Base-by-base conservation (phyloP, 495 filamentous ascomycete species). In the Talaromyces borbonicus region DNA sequence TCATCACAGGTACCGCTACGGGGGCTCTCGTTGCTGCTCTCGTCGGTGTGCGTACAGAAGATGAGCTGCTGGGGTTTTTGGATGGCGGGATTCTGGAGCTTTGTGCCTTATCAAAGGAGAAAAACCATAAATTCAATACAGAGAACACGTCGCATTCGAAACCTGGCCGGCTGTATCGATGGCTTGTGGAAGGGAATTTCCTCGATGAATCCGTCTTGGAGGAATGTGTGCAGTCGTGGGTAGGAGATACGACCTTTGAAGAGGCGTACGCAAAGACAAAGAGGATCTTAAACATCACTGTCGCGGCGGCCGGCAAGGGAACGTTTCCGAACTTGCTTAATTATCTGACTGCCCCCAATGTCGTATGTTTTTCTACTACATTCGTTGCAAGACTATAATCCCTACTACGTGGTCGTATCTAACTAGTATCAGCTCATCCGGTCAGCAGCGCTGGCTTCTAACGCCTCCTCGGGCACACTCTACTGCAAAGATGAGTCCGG, bases 401-500 rank as follows among this genome's bases (percentile, higher is more conserved):
- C 23, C 1, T 33, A 25, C 31, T 43, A 37, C 1, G 2, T 31
- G 43, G n/a, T 15, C 8, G 25, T 19, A 48, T 30, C 41, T 52
- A 39, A 56, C 44, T 33, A 14, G 37, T 24, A 32, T 24, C 27
- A 83, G 78, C 72, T 97, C 22, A 86, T 97, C 53, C 90, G 89
- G 86, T 92, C 90, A 6, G 90, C 90, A 2, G 90, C 90, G 4
- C 75, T 92, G 11, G 90, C 90, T 27, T 95, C 90, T 31, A 97
- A 95, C 55, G 85, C 84, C 16, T 84, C 87, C 1, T 77, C 81
- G 2, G 78, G 82, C 3, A 79, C 74, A 4, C 78, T 95, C 31
- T 77, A 85, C 52, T 93, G 87, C 71, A 95, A 94, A 63, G 82
- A 88, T 52, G 71, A 81, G 42, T 76, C 78, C 15, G 90, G 88